Conservation (phyloP, 192 early-diverging fungal genomes). For the Radiomyces spectabilis region DNA sequence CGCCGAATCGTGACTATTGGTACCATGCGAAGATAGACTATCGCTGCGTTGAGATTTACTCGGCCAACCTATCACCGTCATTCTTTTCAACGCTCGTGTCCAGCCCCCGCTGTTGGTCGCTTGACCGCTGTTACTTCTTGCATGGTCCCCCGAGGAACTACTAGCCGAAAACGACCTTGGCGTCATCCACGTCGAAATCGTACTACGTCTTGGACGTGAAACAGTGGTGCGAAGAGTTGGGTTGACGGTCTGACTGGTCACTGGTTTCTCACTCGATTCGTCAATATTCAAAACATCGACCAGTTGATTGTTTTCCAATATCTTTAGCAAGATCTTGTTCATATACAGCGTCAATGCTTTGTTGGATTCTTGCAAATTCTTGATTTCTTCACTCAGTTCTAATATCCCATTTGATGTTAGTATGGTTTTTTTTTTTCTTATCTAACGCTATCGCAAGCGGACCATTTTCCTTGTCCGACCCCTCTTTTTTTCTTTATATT, state of each 20-base stretch:
- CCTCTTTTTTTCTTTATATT: too few species aligned
- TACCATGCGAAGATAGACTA: background rate
- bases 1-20: background rate
- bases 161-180: background rate
- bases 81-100: background rate
- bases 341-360: conserved; percentile 61
- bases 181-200: background rate
- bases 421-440: background rate
- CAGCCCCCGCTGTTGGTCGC: background rate
- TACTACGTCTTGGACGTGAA: conserved; percentile 1
- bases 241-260: background rate
- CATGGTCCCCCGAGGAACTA: too few species aligned
- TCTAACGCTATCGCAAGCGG: too few species aligned
- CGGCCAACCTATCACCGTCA: conserved; percentile 1
- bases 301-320: conserved; percentile 44
- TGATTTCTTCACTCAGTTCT: conserved; percentile 44
- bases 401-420: background rate
- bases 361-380: conserved; percentile 51
- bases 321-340: conserved; percentile 63
- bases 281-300: conserved; percentile 29
- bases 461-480: too few species aligned
- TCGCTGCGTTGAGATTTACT: background rate
- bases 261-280: background rate
- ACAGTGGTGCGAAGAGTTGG: background rate
- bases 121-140: too few species aligned